Percentiles rank a stretch among this genome's conserved stretches.
Evolutionary conservation across 164 flowering plant species (phyloP).

Genomic region (Protea cynaroides): DNA sequence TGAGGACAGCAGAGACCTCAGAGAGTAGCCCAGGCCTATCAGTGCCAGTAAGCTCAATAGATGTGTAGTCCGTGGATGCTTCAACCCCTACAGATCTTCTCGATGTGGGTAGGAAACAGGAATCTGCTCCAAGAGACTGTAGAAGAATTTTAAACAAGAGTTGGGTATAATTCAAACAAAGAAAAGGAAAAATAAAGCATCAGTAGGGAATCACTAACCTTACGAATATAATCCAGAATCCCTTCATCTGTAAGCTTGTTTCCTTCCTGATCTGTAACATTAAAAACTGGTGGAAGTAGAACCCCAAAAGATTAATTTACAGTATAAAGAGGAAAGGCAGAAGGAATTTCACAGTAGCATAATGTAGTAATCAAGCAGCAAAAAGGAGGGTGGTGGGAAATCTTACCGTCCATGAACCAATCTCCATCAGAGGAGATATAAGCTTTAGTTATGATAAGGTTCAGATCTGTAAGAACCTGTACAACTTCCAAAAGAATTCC

Average conservation of each 20-base stretch:
- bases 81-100: constrained; percentile 66
- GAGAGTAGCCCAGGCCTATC: constrained; percentile 91
- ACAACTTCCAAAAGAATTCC: constrained; percentile 89
- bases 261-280: constrained; percentile 80
- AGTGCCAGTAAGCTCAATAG: constrained; percentile 76
- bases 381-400: too few species aligned
- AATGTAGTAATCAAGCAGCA: background rate
- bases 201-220: constrained; percentile 31
- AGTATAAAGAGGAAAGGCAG: background rate
- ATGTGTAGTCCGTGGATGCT: constrained; percentile 51
- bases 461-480: constrained; percentile 85
- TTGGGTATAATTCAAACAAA: background rate
- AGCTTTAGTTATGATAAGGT: constrained; percentile 73
- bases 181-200: background rate
- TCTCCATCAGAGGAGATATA: constrained; percentile 93
- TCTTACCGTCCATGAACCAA: constrained; percentile 97
- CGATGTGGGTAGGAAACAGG: constrained; percentile 39
- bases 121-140: constrained; percentile 82
- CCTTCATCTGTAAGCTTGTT: constrained; percentile 76
- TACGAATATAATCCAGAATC: constrained; percentile 53
- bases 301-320: background rate
- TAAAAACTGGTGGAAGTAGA: constrained; percentile 52
- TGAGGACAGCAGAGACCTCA: constrained; percentile 82
- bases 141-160: constrained; percentile 12
- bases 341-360: too few species aligned